Percentiles rank a stretch among this genome's conserved stretches.
phyloP scores from a whole-genome alignment of 345 rosid genomes.

The Trapa incisa region DNA sequence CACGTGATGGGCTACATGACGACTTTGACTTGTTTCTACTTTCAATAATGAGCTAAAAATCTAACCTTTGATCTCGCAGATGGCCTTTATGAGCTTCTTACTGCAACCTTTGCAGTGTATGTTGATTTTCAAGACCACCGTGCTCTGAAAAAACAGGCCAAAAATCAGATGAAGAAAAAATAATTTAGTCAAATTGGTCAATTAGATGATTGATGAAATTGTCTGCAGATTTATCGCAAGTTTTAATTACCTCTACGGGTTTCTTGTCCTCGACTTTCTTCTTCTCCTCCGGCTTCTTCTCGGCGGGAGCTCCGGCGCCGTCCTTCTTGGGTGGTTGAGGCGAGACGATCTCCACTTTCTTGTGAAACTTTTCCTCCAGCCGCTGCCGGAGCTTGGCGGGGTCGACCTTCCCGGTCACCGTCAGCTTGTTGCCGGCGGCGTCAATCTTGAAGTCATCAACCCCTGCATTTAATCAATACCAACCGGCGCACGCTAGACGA shows the following conservation, averaged over 20 bases:
- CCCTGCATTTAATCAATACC: conserved; percentile 13
- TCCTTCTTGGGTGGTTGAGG: conserved; percentile 25
- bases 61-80: conserved; percentile 26
- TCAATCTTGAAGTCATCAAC: conserved; percentile 26
- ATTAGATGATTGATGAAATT: background rate
- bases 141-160: conserved; percentile 16
- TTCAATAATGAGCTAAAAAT: background rate
- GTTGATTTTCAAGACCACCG: conserved; percentile 28
- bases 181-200: background rate
- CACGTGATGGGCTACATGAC: too few species aligned
- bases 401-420: conserved; percentile 34
- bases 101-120: conserved; percentile 36
- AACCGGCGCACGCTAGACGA: background rate
- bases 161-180: background rate
- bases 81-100: conserved; percentile 19
- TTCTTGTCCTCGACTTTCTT: conserved; percentile 20
- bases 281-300: conserved; percentile 31
- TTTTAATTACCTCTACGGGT: conserved; percentile 8
- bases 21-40: too few species aligned
- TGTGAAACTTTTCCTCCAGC: conserved; percentile 22
- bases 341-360: conserved; percentile 27
- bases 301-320: conserved; percentile 2
- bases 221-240: too few species aligned
- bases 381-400: conserved; percentile 19
- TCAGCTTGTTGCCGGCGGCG: conserved; percentile 18